Percentiles rank a stretch among this genome's conserved stretches.
Conservation (phyloP, 2,329 filamentous ascomycete species). For the Cadophora gregata region DNA sequence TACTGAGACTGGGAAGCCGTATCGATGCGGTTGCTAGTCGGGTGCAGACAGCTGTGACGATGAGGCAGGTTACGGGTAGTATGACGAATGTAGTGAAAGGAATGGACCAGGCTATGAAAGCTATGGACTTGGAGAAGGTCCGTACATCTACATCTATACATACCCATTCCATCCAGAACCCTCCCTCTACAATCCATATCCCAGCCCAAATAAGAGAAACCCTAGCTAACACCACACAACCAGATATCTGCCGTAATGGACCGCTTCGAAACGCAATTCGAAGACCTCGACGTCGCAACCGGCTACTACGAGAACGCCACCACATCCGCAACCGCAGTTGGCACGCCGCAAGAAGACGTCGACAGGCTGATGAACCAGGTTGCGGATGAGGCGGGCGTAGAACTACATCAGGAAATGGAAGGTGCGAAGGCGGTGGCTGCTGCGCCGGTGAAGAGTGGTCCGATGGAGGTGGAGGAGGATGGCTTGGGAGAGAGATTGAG, state of each 20-base stretch:
- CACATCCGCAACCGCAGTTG: constrained; percentile 75
- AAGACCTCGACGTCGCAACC: constrained; percentile 55
- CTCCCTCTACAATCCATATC: background rate
- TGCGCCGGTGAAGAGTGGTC: constrained; percentile 64
- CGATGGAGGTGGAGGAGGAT: constrained; percentile 80
- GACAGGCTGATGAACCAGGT: constrained; percentile 85
- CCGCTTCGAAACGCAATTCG: constrained; percentile 63
- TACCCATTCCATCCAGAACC: background rate
- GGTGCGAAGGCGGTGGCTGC: constrained; percentile 63
- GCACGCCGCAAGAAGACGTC: constrained; percentile 81
- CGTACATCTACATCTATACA: background rate
- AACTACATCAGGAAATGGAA: constrained; percentile 76
- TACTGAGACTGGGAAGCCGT: constrained; percentile 60
- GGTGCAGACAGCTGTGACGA: constrained; percentile 68
- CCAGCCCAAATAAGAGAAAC: background rate
- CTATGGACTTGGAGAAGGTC: constrained; percentile 68
- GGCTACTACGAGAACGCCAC: constrained; percentile 80
- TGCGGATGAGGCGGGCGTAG: constrained; percentile 86
- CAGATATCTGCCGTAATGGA: constrained; percentile 71
- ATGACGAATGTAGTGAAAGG: constrained; percentile 68
- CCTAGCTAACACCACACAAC: constrained; percentile 5
- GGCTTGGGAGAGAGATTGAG: constrained; percentile 66
- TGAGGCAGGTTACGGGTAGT: constrained; percentile 64
- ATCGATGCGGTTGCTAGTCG: constrained; percentile 65
- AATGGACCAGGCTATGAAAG: constrained; percentile 67